Conservation (phyloP, 2,329 filamentous ascomycete species). For the Fusarium nematophilum region DNA sequence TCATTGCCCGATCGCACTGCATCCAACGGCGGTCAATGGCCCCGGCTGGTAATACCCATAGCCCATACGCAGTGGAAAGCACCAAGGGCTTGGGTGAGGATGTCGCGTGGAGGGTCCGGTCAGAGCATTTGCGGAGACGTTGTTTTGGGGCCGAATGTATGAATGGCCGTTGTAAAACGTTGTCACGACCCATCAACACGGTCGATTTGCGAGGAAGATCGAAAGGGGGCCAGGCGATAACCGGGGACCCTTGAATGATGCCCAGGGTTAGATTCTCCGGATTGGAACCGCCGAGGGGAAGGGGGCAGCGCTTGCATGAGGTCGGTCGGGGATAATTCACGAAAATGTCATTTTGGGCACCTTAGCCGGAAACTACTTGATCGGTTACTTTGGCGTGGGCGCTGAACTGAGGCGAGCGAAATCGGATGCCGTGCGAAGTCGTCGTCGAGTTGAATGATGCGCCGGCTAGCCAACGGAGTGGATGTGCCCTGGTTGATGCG, state of each 20-base stretch:
- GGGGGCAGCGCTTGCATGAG: constrained; percentile 37
- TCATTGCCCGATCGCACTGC: constrained; percentile 9
- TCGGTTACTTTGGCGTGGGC: constrained; percentile 33
- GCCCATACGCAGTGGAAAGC: too few species aligned
- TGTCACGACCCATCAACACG: constrained; percentile 17
- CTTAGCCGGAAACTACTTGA: constrained; percentile 34
- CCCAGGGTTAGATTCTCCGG: constrained; percentile 6
- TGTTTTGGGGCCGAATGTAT: constrained; percentile 10
- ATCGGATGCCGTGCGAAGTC: constrained; percentile 21
- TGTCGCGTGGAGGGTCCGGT: constrained; percentile 15
- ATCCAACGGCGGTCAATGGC: constrained; percentile 6
- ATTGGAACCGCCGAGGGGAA: constrained; percentile 18
- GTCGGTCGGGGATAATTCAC: constrained; percentile 36
- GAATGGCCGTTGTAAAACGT: constrained; percentile 8
- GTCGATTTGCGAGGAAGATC: constrained; percentile 42
- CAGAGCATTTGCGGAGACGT: constrained; percentile 14
- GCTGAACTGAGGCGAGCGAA: constrained; percentile 29
- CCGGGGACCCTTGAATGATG: constrained; percentile 12
- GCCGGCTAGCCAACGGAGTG: background rate
- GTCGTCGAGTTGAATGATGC: background rate
- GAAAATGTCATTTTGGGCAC: constrained; percentile 34
- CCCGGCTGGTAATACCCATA: constrained; percentile 6
- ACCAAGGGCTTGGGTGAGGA: constrained; percentile 14
- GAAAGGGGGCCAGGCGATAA: constrained; percentile 17
- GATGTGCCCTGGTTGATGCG: background rate